Percentiles rank a stretch among this genome's conserved stretches.
phyloP scores from a whole-genome alignment of 2,329 filamentous ascomycete species.

The Plenodomus lindquistii region DNA sequence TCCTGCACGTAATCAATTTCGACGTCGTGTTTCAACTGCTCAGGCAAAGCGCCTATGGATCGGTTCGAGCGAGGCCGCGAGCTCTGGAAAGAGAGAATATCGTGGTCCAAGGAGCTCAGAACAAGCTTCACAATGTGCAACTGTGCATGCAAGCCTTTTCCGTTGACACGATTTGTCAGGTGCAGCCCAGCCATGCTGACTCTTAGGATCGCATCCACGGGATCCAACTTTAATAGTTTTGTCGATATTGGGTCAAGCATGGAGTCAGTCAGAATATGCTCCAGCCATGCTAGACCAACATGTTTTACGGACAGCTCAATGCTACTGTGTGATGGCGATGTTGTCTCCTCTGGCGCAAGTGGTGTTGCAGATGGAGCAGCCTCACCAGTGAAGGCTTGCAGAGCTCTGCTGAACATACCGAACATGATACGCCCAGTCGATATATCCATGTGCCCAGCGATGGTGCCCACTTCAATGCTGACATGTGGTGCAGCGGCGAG shows the following conservation, averaged over 20 bases:
- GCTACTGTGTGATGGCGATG: conserved; percentile 4
- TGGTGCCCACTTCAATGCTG: conserved; percentile 39
- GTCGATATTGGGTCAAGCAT: conserved; percentile 4
- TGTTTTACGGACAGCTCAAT: conserved; percentile 31
- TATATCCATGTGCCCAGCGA: conserved; percentile 40
- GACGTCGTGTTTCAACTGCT: conserved; percentile 34
- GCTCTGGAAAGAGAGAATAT: conserved; percentile 56
- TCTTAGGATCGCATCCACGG: conserved; percentile 35
- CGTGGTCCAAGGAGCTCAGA: conserved; percentile 53
- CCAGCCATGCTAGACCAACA: conserved; percentile 38
- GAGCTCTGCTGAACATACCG: conserved; percentile 31
- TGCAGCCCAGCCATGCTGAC: conserved; percentile 27
- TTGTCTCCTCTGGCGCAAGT: conserved; percentile 1
- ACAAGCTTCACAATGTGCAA: conserved; percentile 48
- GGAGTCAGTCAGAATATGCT: conserved; percentile 33
- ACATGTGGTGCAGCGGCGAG: conserved; percentile 19
- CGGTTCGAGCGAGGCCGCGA: conserved; percentile 30
- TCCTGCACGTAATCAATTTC: conserved; percentile 39
- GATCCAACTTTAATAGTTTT: conserved; percentile 25
- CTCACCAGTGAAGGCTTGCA: conserved; percentile 23
- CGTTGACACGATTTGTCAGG: conserved; percentile 23
- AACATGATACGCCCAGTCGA: conserved; percentile 41
- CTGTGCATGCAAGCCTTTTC: conserved; percentile 22
- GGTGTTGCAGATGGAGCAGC: conserved; percentile 1
- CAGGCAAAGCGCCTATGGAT: conserved; percentile 21